Evolutionary conservation across 164 flowering plant genomes (phyloP), one percentile per base, ranked within the genome.

Genomic region (Tetrastigma voinierianum): DNA sequence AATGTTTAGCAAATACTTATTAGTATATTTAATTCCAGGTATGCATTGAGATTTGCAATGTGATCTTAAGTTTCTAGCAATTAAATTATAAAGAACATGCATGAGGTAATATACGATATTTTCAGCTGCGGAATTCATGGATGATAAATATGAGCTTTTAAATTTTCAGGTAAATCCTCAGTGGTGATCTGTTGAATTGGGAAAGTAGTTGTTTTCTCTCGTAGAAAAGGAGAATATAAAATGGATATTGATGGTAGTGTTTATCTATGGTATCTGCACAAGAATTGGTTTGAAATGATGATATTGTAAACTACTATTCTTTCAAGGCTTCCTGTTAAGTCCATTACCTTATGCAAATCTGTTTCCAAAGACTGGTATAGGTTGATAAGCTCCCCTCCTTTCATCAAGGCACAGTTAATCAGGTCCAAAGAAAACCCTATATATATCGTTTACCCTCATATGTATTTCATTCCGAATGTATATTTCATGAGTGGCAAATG

Each of bases 401-500:
- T 46, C 9, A 7, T 61, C 15, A 17, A 10, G 12, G 0, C 13
- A 19, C 52, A 61, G 25, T 61, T 61, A 46, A 61, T 24, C 32
- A 11, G 11, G 25, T 46, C 64, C 51, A 45, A 18, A 46, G 32
- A 61, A 61, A 19, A 61, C 52, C 51, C 51, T 32, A 18, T 45
- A 14, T 61, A 61, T 46, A 61, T 61, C 43, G 23, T 61, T 61
- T 20, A 12, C 9, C 64, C 64, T 46, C 46, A 14, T 48, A 1
- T 46, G 2, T 13, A 10, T 46, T n/a, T 8, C 1, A 46, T 4
- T 14, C 20, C 19, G 19, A 15, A 18, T 45, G 12, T 61, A 20
- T 11, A 18, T 61, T 11, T 61, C 10, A 20, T 61, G 32, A n/a
- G 46, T n/a, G 51, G 8, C 7, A 23, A n/a, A 46, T 11, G 64